These are phyloP conservation scores for Claviceps monticola DNA, from an alignment of 2,329 filamentous ascomycete species.

Conservation along the genomic window DNA sequence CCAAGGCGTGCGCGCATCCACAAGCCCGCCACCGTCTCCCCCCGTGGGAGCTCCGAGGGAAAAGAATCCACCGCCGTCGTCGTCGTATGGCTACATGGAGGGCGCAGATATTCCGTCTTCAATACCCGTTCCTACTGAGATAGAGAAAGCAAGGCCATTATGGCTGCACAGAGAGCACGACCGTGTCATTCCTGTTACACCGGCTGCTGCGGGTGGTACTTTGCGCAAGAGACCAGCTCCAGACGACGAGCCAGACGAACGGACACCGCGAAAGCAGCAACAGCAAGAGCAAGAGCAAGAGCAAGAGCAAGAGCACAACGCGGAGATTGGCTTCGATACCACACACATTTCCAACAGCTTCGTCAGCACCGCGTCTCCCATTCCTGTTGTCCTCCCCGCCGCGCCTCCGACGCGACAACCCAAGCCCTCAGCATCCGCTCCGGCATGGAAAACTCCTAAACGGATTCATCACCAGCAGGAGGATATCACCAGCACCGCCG, in stretches of 20 bases:
- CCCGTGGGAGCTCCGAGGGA: conserved; percentile 8
- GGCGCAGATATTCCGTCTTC: conserved; percentile 14
- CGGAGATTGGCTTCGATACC: conserved; percentile 10
- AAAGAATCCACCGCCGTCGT: neutral
- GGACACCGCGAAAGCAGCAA: neutral
- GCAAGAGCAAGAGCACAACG: neutral
- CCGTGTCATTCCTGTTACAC: conserved; percentile 14
- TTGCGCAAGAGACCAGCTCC: neutral
- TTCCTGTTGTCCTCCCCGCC: conserved; percentile 4
- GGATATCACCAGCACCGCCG: conserved; percentile 5
- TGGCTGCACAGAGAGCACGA: neutral
- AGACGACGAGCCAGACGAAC: neutral
- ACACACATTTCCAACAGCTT: conserved; percentile 22
- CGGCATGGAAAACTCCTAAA: conserved; percentile 15
- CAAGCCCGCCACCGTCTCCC: neutral
- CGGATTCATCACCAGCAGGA: conserved; percentile 1
- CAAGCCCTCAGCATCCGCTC: conserved; percentile 17
- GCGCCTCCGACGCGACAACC: neutral
- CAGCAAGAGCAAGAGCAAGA: neutral
- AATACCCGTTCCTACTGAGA: conserved; percentile 6
- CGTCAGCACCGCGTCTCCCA: conserved; percentile 10
- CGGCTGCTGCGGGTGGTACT: neutral
- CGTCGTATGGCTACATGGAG: neutral
- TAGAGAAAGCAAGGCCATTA: neutral
- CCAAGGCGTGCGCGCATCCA: conserved; percentile 8